A percentile compares a stretch with the other conserved stretches of the same genome.
Conservation (phyloP, 176 grass and related monocot species). For the Thinopyrum elongatum region DNA sequence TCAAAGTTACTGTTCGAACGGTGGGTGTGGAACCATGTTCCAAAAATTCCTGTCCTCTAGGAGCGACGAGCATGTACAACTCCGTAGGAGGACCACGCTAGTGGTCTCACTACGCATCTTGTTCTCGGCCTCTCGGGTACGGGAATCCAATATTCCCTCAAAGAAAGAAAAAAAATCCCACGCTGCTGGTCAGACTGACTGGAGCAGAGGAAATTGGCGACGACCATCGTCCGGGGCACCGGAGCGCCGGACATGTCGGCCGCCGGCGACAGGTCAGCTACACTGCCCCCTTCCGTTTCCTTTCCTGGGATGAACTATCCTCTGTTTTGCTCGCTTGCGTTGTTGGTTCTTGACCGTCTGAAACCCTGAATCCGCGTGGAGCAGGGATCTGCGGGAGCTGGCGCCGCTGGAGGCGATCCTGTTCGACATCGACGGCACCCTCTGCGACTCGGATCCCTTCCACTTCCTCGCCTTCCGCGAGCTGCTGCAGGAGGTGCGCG, state of each 20-base stretch:
- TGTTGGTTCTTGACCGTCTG: not conserved
- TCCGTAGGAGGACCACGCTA: too few relatives aligned
- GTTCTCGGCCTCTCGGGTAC: not conserved
- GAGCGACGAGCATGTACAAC: too few relatives aligned
- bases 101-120: not conserved
- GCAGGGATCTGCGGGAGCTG: conserved; percentile 37
- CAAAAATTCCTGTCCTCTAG: too few relatives aligned
- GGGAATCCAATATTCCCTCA: not conserved
- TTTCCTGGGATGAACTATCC: not conserved
- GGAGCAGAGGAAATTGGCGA: not conserved
- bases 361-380: conserved; percentile 8
- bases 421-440: conserved; percentile 85
- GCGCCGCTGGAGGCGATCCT: conserved; percentile 72
- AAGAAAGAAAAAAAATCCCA: too few relatives aligned
- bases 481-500: conserved; percentile 56
- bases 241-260: conserved; percentile 18
- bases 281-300: not conserved
- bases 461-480: conserved; percentile 74
- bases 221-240: not conserved
- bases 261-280: conserved; percentile 3
- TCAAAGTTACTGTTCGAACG: too few relatives aligned
- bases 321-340: not conserved
- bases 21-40: too few relatives aligned
- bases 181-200: not conserved
- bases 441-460: conserved; percentile 82